Conservation (phyloP, 2,329 filamentous ascomycete species). For the Dactylonectria estremocensis region DNA sequence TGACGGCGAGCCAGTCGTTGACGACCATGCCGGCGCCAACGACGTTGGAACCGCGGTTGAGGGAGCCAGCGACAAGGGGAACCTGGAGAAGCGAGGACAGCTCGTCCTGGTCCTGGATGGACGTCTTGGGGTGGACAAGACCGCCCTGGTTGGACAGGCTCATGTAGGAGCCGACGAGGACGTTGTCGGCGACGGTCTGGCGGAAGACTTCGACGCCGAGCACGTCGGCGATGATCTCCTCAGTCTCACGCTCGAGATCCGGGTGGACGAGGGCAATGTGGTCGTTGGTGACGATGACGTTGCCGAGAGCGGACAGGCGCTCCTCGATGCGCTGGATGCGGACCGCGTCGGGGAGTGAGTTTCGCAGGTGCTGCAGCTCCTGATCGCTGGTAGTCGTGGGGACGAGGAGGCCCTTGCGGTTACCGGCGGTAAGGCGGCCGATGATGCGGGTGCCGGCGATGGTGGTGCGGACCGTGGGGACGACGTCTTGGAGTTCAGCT, state of each 20-base stretch:
- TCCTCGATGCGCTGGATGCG: conserved; percentile 99
- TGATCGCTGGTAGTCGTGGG: conserved; percentile 97
- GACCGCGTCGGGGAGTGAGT: conserved; percentile 91
- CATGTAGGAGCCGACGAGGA: conserved; percentile 98
- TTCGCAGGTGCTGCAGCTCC: conserved; percentile 96
- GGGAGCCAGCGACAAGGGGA: conserved; percentile 91
- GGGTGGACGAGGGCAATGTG: conserved; percentile 97
- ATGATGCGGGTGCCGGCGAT: conserved; percentile 98
- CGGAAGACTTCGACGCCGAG: conserved; percentile 90
- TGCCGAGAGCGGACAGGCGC: conserved; percentile 93
- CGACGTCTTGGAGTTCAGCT: conserved; percentile 95
- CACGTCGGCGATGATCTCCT: conserved; percentile 98
- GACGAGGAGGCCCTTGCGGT: conserved; percentile 96
- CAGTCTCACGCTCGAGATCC: conserved; percentile 96
- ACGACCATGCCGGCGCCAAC: conserved; percentile 80
- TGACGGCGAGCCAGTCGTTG: conserved; percentile 95
- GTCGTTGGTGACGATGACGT: conserved; percentile 97
- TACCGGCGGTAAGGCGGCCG: conserved; percentile 94
- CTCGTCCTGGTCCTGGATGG: conserved; percentile 98
- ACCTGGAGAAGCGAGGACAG: conserved; percentile 94
- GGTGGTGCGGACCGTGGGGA: conserved; percentile 96
- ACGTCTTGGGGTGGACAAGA: conserved; percentile 97
- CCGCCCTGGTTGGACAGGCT: conserved; percentile 95
- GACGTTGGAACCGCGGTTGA: conserved; percentile 93
- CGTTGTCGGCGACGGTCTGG: conserved; percentile 97